These are phyloP conservation scores for Termitomyces eurrhizus DNA, from an alignment of 768 basidiomycete genomes.

Conservation along the genomic window DNA sequence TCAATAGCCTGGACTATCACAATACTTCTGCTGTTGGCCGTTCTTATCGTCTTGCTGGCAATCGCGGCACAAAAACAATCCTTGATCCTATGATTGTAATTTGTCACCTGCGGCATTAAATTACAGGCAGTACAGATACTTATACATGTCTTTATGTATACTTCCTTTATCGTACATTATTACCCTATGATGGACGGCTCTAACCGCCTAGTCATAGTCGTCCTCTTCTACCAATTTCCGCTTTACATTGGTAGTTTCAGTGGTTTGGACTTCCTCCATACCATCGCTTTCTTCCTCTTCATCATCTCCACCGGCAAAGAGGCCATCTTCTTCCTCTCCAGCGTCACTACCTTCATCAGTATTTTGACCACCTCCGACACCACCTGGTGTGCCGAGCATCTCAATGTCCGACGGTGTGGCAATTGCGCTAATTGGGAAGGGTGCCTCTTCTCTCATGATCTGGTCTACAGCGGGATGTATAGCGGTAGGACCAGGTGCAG, in stretches of 20 bases:
- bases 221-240: conserved; percentile 84
- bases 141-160: conserved; percentile 5
- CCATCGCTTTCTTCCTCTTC: conserved; percentile 77
- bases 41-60: conserved; percentile 41
- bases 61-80: conserved; percentile 33
- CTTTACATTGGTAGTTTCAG: conserved; percentile 53
- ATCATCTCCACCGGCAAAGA: conserved; percentile 74
- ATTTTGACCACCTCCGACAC: conserved; percentile 25
- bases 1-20: conserved; percentile 28
- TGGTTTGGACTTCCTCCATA: conserved; percentile 74
- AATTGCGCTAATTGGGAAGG: conserved; percentile 57
- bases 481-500: conserved; percentile 21
- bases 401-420: conserved; percentile 69
- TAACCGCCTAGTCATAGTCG: conserved; percentile 62
- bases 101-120: not conserved
- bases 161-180: conserved; percentile 13
- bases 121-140: conserved; percentile 7
- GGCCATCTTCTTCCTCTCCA: conserved; percentile 70
- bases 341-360: conserved; percentile 67
- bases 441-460: conserved; percentile 40
- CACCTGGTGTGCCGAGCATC: conserved; percentile 48
- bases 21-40: conserved; percentile 31
- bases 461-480: conserved; percentile 32
- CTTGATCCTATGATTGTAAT: conserved; percentile 4
- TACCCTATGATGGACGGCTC: conserved; percentile 5